A percentile compares a stretch with the other conserved stretches of the same genome.
These are phyloP conservation scores for Ustulina deusta DNA, from an alignment of 2,329 filamentous ascomycete genomes.

Conservation along the genomic window DNA sequence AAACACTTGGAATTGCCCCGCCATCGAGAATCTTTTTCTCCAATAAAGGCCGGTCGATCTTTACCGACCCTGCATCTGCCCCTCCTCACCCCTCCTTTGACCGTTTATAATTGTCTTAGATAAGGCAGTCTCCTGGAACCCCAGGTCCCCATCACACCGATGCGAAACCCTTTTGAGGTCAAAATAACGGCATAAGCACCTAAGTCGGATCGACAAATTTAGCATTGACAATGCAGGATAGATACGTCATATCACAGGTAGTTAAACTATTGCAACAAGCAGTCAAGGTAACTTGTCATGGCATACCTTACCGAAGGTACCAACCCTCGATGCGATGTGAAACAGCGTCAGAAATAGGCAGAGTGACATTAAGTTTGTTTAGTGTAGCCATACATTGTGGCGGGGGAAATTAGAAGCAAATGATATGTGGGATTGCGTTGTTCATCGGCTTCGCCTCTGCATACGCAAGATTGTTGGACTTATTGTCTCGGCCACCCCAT, in stretches of 20 bases:
- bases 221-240: not conserved
- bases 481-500: slow-evolving; percentile 30
- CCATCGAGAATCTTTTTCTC: slow-evolving; percentile 17
- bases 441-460: slow-evolving; percentile 42
- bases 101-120: not conserved
- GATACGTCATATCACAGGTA: slow-evolving; percentile 1
- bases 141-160: slow-evolving; percentile 6
- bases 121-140: not conserved
- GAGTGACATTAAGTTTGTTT: slow-evolving; percentile 14
- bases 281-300: no score
- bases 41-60: slow-evolving; percentile 11
- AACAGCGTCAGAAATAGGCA: slow-evolving; percentile 26
- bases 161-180: not conserved
- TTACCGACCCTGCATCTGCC: slow-evolving; percentile 26
- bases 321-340: slow-evolving; percentile 7
- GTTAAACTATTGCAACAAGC: slow-evolving; percentile 2
- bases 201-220: not conserved
- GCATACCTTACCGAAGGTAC: not conserved
- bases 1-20: slow-evolving; percentile 29
- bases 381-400: slow-evolving; percentile 5
- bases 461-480: slow-evolving; percentile 44
- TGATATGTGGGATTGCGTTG: slow-evolving; percentile 23
- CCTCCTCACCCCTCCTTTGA: slow-evolving; percentile 39
- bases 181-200: slow-evolving; percentile 19
- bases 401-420: slow-evolving; percentile 1